These are phyloP conservation scores for Acer campestre DNA, from an alignment of 345 rosid genomes.

Conservation along the genomic window DNA sequence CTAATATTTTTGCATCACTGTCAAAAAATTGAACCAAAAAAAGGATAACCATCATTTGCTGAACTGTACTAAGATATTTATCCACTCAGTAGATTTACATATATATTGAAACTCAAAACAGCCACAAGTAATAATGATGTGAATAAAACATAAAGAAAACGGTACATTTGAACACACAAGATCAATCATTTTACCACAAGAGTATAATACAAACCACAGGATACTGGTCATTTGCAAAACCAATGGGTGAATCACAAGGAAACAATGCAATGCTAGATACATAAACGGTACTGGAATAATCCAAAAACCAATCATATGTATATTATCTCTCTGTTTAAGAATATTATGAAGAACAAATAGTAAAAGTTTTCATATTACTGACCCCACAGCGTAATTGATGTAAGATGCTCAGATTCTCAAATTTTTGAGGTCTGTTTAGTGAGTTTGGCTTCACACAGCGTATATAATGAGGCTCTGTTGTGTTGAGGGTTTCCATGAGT, in stretches of 20 bases:
- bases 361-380: conserved; percentile 33
- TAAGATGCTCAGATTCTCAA: conserved; percentile 80
- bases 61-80: not conserved
- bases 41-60: not conserved
- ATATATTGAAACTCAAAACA: not conserved
- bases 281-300: not conserved
- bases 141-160: not conserved
- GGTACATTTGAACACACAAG: not conserved
- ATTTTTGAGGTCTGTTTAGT: conserved; percentile 78
- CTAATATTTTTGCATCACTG: not conserved
- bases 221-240: conserved; percentile 4
- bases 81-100: not conserved
- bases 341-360: not conserved
- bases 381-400: conserved; percentile 99
- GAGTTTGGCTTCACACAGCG: conserved; percentile 99
- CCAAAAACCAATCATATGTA: not conserved
- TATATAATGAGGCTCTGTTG: conserved; percentile 95
- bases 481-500: conserved; percentile 92
- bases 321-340: not conserved
- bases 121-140: not conserved
- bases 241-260: not conserved
- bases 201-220: conserved; percentile 1
- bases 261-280: not conserved
- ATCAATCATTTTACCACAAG: not conserved
- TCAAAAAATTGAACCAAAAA: not conserved